Evolutionary conservation across 2,329 filamentous ascomycete genomes (phyloP), one percentile per base, ranked within the genome.

Genomic region (Microascus cirrosus): DNA sequence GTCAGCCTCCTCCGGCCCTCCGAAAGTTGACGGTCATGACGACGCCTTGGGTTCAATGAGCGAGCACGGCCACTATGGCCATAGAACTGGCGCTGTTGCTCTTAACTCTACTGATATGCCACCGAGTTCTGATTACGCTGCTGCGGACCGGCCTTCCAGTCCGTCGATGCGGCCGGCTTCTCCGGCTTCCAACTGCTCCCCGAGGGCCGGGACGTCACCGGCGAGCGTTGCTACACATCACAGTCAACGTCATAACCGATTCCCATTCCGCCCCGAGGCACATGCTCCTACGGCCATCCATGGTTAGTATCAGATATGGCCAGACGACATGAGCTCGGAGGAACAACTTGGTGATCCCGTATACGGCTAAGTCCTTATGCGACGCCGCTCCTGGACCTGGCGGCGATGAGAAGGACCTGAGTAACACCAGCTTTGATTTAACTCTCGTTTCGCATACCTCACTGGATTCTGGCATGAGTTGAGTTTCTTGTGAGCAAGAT

Each of bases 211-310:
- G 34, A 54, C 52, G 24, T 58, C 51, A 20, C 56, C 51, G n/a
- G 52, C 13, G 22, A 54, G 28, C 32, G 24, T 54, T 20, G 51
- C 51, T 10, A n/a, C 45, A 22, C 56, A 58, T 18, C 56, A 54
- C 51, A 34, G 32, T 20, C 56, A 54, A 35, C 51, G 35, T 22
- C 56, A 54, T 34, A 48, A 48, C 28, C 51, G 56, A 48, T 81
- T 80, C 61, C 77, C 76, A 54, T 74, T 70, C 67, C 69, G 71
- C 52, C 62, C 74, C 57, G 77, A 81, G 59, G 65, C 76, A 66
- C 74, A 80, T 68, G 65, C 75, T 58, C 70, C 76, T 52, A 76
- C 78, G 66, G 78, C 78, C 50, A 83, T 75, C 59, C 68, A 69
- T 58, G 71, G 73, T 57, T 75, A 57, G 55, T 34, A 56, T 35